A percentile compares a stretch with the other conserved stretches of the same genome.
Conservation (phyloP, 1,284 basidiomycete genomes). For the Cryptococcus maquisensis region DNA sequence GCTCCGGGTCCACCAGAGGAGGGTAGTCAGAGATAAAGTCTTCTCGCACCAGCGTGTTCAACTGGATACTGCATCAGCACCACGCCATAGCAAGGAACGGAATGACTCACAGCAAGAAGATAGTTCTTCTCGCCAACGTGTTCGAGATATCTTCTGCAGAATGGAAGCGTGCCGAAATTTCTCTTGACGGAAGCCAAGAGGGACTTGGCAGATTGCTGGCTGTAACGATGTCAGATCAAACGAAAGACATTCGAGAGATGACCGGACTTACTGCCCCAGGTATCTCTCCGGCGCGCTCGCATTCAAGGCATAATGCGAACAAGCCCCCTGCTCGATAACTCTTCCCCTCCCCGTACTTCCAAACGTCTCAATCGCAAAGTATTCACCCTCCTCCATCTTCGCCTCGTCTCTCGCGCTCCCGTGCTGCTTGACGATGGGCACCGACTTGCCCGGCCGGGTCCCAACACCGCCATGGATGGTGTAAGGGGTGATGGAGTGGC, state of each 20-base stretch:
- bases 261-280: slow-evolving; percentile 26
- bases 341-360: slow-evolving; percentile 92
- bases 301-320: slow-evolving; percentile 78
- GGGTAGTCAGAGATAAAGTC: slow-evolving; percentile 91
- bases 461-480: slow-evolving; percentile 61
- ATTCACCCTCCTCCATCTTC: slow-evolving; percentile 99
- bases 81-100: neutral
- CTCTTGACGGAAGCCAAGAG: slow-evolving; percentile 84
- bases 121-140: slow-evolving; percentile 92
- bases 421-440: slow-evolving; percentile 82
- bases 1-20: slow-evolving; percentile 71
- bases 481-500: slow-evolving; percentile 85
- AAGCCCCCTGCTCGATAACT: slow-evolving; percentile 89
- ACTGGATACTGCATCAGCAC: slow-evolving; percentile 52
- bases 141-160: slow-evolving; percentile 92
- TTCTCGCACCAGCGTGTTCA: slow-evolving; percentile 83
- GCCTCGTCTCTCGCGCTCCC: slow-evolving; percentile 60
- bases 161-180: slow-evolving; percentile 93
- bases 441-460: slow-evolving; percentile 59
- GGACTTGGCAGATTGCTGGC: slow-evolving; percentile 78
- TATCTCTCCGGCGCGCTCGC: slow-evolving; percentile 35
- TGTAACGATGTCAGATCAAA: slow-evolving; percentile 36
- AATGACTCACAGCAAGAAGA: slow-evolving; percentile 69
- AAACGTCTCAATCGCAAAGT: slow-evolving; percentile 99
- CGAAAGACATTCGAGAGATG: neutral